Evolutionary conservation across 495 filamentous ascomycete species (phyloP), one percentile per base, ranked within the genome.

Genomic region (Neurospora sp.): DNA sequence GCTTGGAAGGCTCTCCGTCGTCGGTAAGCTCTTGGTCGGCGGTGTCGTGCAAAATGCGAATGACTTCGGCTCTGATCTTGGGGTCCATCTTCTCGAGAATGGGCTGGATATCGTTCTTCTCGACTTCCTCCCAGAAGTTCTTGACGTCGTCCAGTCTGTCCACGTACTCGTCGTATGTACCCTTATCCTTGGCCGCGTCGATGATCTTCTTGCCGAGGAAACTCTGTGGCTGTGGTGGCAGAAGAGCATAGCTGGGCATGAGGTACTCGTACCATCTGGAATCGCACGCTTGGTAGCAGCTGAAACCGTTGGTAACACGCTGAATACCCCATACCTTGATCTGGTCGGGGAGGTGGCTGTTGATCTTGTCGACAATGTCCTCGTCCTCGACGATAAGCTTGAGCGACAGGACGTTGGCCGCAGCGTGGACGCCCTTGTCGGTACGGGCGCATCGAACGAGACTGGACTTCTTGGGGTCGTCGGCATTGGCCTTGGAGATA

Each of bases 371-470:
- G 37, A 98, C 90, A 69, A 97, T 88, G 75, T 96, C 89, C 3
- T 88, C 84, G 75, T 98, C 96, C 80, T 98, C 94, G 44, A 97
- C 89, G 76, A 99, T 98, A 72, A 99, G 85, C 82, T 99, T 99
- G 72, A 99, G 84, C 6, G 94, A 97, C 42, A 99, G 91, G 69
- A 98, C 90, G 80, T 99, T 99, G 10, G 96, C 96, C 3, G 96
- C 96, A 2, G 96, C 96, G 79, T 98, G 96, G 3, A 99, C 96
- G 71, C 96, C 96, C 84, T 98, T 98, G 82, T 99, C 96, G 5
- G 96, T 99, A 44, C 96, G 87, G 12, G 96, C 96, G 80, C 96
- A 99, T 48, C 96, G 91, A 31, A 96, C 92, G 69, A 99, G 88
- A 18, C 93, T 92, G 8, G 95, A 97, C 81, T 99, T 99, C 80